Conservation (phyloP, 805 yeast species). For the Citeromyces matritensis region DNA sequence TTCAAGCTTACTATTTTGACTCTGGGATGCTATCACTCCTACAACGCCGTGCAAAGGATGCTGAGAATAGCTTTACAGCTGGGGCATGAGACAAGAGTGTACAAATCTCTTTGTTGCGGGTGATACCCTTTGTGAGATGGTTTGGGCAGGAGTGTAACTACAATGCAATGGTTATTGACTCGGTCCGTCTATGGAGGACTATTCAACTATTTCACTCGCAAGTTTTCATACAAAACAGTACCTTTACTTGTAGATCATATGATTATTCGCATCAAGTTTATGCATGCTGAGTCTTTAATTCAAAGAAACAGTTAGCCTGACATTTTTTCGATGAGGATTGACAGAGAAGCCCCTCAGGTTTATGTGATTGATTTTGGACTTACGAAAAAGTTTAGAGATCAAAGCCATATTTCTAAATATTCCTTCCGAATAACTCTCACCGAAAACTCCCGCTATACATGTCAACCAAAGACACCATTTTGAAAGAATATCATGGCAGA, state of each 20-base stretch:
- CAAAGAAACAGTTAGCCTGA: conserved; percentile 80
- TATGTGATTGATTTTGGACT: conserved; percentile 90
- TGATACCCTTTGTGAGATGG: conserved; percentile 95
- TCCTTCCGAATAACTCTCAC: conserved; percentile 62
- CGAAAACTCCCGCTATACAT: conserved; percentile 50
- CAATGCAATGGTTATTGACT: conserved; percentile 92
- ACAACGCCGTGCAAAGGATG: too few relatives aligned
- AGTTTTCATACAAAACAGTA: conserved; percentile 87
- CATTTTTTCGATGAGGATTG: conserved; percentile 78
- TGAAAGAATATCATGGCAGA: conserved; percentile 71
- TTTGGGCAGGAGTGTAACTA: conserved; percentile 94
- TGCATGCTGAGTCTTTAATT: conserved; percentile 87
- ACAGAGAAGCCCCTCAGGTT: conserved; percentile 88
- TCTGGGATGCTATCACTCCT: too few relatives aligned
- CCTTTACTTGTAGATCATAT: conserved; percentile 87
- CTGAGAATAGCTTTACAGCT: too few relatives aligned
- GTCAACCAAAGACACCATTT: conserved; percentile 69
- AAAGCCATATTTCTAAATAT: too few relatives aligned
- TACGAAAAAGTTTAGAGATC: conserved; percentile 89
- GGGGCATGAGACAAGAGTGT: conserved; percentile 93
- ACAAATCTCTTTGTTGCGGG: conserved; percentile 94
- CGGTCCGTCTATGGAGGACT: conserved; percentile 94
- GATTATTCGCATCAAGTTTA: conserved; percentile 85
- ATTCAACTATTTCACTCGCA: conserved; percentile 90
- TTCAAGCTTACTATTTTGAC: too few relatives aligned